Evolutionary conservation across 495 filamentous ascomycete genomes (phyloP).

Genomic region (Astrocystis sublimbata): DNA sequence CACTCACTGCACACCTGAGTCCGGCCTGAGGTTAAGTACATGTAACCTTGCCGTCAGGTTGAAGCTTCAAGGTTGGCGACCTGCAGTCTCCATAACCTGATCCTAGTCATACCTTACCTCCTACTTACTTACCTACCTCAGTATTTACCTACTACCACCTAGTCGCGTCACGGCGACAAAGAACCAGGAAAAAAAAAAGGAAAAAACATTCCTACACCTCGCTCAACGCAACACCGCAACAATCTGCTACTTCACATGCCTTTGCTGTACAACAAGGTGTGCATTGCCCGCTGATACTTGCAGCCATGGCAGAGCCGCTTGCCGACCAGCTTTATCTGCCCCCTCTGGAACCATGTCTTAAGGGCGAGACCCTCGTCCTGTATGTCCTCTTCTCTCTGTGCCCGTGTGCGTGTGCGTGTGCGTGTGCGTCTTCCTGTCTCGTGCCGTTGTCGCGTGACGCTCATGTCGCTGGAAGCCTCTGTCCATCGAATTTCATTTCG

Average conservation of each 20-base stretch:
- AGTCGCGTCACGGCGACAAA: conserved; percentile 26
- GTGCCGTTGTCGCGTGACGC: background rate
- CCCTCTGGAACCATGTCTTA: conserved; percentile 49
- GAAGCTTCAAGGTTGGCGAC: no score
- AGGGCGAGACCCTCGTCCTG: conserved; percentile 45
- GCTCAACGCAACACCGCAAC: conserved; percentile 13
- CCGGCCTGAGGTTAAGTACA: no score
- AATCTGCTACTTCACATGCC: conserved; percentile 32
- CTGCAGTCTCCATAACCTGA: no score
- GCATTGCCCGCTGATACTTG: conserved; percentile 54
- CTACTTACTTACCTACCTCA: no score
- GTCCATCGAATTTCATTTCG: background rate
- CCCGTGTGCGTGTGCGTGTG: conserved; percentile 17
- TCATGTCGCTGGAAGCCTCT: background rate
- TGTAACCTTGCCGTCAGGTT: no score
- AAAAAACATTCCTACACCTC: background rate
- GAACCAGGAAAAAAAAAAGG: no score
- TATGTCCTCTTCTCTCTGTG: conserved; percentile 26
- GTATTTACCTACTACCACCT: no score
- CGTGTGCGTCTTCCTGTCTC: conserved; percentile 23
- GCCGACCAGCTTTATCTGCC: conserved; percentile 52
- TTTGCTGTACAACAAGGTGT: conserved; percentile 30
- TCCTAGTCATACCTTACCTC: no score
- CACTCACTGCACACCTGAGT: no score
- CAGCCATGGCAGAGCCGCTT: conserved; percentile 64